Evolutionary conservation across 805 yeast genomes (phyloP).

Genomic region (Kodamaea lidongshanica): DNA sequence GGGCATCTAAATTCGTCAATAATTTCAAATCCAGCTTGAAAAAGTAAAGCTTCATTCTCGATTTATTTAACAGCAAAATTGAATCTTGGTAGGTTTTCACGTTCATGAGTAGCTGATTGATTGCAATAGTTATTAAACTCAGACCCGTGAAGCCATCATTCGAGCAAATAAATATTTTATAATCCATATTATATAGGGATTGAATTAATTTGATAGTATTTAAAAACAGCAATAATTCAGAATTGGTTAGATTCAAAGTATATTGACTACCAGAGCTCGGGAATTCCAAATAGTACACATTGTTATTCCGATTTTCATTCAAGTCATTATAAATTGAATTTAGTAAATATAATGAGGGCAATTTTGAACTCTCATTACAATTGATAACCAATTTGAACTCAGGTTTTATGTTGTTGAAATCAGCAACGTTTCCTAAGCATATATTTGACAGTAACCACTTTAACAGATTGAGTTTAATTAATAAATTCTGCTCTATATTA

Average conservation of each 20-base stretch:
- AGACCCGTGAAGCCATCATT: slow-evolving; percentile 37
- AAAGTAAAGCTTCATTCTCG: slow-evolving; percentile 21
- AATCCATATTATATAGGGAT: slow-evolving; percentile 13
- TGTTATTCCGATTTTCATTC: slow-evolving; percentile 4
- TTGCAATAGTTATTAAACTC: slow-evolving; percentile 12
- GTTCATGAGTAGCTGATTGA: slow-evolving; percentile 14
- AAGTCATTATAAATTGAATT: slow-evolving; percentile 10
- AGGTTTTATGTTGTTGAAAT: slow-evolving; percentile 16
- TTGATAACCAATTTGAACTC: slow-evolving; percentile 15
- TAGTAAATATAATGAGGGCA: slow-evolving; percentile 14
- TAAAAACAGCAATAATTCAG: slow-evolving; percentile 22
- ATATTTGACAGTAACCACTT: slow-evolving; percentile 21
- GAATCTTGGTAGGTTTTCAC: slow-evolving; percentile 20
- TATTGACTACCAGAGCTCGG: slow-evolving; percentile 25
- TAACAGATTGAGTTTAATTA: slow-evolving; percentile 28
- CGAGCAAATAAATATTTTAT: slow-evolving; percentile 25
- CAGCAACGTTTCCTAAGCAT: slow-evolving; percentile 28
- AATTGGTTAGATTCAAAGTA: slow-evolving; percentile 16
- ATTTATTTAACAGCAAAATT: slow-evolving; percentile 12
- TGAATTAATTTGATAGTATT: slow-evolving; percentile 27
- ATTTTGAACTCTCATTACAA: slow-evolving; percentile 16
- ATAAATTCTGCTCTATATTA: slow-evolving; percentile 34
- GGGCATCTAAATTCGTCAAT: slow-evolving; percentile 25
- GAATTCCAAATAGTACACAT: slow-evolving; percentile 25
- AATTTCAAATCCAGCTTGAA: slow-evolving; percentile 25